Base-by-base conservation (phyloP, 169 alveolate genomes). In the Plasmodium reichenowi region DNA sequence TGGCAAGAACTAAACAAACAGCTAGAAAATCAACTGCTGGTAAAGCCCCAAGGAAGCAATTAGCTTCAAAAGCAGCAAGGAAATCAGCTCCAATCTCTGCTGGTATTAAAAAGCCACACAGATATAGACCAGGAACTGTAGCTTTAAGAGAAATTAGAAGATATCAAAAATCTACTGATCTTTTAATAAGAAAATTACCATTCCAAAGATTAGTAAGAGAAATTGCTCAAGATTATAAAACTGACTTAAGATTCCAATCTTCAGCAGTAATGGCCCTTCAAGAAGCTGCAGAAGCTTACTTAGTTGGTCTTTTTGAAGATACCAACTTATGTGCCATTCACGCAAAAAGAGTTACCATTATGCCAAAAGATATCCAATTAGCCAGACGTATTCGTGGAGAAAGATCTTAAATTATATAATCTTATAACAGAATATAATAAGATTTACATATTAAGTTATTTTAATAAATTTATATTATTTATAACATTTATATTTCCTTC, bases 381-480 rank as follows among this genome's bases (percentile, higher is more conserved):
- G 99, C 99, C 88, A 96, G 99, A 94, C 97, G 99, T 93, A 98
- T 98, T 94, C 97, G 99, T 93, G 99, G 99, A 85, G 99, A 98
- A 95, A 96, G 99, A 88, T 95, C 97, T 38, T 95, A 88, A 92
- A 47, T 52, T 52, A 38, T 38, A 22, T 52, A 80, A 70, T 15
- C 45, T 67, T 29, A 22, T 47, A 71, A 38, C 22, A 73, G 43
- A 66, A 67, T 15, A 13, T 17, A 43, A 68, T 26, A 20, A 29
- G 7, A 58, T 70, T 67, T 78, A 12, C 10, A 17, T 64, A 63
- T 66, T 68, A 7, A 48, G 22, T 50, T 88, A 78, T 88, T 59
- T 72, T 62, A 73, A 83, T 78, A 72, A 64, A 72, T 83, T 78
- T 76, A 92, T 92, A 66, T 71, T 17, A 26, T 56, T 22, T 64